Percentiles rank a stretch among this genome's conserved stretches.
These are phyloP conservation scores for Chaetomium sp. DNA, from an alignment of 2,329 filamentous ascomycete genomes.

Conservation along the genomic window DNA sequence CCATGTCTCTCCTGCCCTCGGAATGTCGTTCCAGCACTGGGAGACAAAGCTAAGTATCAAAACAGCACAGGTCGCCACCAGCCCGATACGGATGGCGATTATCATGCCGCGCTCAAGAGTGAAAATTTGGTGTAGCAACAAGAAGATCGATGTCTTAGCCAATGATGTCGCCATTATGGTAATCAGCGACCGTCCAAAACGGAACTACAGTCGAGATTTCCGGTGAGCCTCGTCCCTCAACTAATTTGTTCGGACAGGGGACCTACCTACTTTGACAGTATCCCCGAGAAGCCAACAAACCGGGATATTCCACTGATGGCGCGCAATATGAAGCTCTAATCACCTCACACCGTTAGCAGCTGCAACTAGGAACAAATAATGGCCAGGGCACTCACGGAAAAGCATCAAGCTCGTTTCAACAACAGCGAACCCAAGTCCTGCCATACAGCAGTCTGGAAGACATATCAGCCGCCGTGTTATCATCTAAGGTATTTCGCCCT, in stretches of 20 bases:
- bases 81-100: neutral
- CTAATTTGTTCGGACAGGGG: neutral
- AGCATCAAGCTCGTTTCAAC: neutral
- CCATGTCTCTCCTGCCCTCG: neutral
- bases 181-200: neutral
- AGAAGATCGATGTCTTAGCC: conserved; percentile 5
- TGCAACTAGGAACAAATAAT: neutral
- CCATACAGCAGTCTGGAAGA: neutral
- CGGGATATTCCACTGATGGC: neutral
- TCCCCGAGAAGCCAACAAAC: neutral
- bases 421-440: neutral
- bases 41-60: neutral
- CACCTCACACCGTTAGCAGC: neutral
- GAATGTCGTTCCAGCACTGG: neutral
- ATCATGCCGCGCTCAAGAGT: neutral
- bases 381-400: neutral
- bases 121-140: conserved; percentile 7
- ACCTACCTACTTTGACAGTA: neutral
- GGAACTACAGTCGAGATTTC: neutral
- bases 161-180: neutral
- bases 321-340: neutral
- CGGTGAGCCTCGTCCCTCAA: neutral
- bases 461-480: neutral
- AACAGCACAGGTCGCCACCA: neutral
- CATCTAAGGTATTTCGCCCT: neutral